Base-by-base conservation (phyloP, 2,329 filamentous ascomycete genomes). In the Phoma herbarum region DNA sequence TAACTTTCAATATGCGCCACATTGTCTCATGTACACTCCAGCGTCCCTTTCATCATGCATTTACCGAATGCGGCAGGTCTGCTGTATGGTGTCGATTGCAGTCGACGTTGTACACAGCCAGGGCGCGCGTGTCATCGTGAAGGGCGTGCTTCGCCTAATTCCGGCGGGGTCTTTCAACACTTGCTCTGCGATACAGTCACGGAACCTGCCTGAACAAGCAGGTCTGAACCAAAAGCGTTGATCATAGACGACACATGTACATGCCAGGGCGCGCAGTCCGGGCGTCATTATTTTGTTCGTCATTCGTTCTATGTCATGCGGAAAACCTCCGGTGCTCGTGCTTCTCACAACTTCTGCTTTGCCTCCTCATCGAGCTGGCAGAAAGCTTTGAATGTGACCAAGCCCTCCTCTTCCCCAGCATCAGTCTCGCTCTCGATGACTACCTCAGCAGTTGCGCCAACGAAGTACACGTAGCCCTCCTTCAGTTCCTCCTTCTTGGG, bases 321-420 rank as follows among this genome's bases (percentile, higher is more conserved):
- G n/a, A 9, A 29, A n/a, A 16, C n/a, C 16, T 10, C 29, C 14
- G 14, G 10, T 25, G 9, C 23, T 39, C 11, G 4, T 8, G 37
- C 63, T 6, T 14, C 23, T 25, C 57, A 76, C 41, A 75, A 46
- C 64, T 75, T 75, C 50, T 69, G 52, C 61, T 72, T 68, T 18
- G 56, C 50, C 35, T 63, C 64, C 20, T 74, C 68, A 12, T 65
- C 65, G 31, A 96, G 83, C 81, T 97, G 93, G 72, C 93, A 97
- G 76, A 96, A 97, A 0, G 94, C 95, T 81, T 93, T 95, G 82
- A 96, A 99, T 0, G 90, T 93, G 25, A 90, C 90, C 66, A 98
- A 90, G 54, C 90, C 86, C 56, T 92, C 89, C 18, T 65, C 74
- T 31, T 69, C 71, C 9, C 69, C 66, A 12, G 60, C 71, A 25